Evolutionary conservation across 140 eudicot species (phyloP), one percentile per base, ranked within the genome.

Genomic region (Senecio squalidus): DNA sequence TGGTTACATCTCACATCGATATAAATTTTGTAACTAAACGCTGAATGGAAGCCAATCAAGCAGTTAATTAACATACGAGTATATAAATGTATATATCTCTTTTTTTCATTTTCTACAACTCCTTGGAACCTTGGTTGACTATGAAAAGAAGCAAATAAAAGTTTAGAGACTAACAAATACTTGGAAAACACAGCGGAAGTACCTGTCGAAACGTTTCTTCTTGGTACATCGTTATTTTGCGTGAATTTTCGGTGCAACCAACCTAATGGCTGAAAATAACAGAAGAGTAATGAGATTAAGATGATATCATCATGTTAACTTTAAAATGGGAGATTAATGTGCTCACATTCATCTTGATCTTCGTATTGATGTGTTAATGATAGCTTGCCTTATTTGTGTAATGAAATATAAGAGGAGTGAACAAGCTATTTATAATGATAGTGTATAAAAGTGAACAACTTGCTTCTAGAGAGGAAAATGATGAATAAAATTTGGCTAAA

Each of bases 331-430:
- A 60, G 24, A 64, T 65, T 17, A 61, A 55, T 55, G 43, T 46
- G 64, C 94, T 76, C 26, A 84, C 96, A 76, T 54, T 84, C 96
- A 88, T 88, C 59, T 53, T 76, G 80, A 77, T 64, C 67, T 62
- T 69, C 28, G 52, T 63, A 11, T 40, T 29, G 45, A 60, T 66
- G 46, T 17, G 52, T 67, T 36, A 52, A 38, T 40, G 38, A 20
- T 53, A 59, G 55, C 61, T 58, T 60, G 62, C 23, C 47, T 43
- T 55, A 28, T 27, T 36, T 33, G 30, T 31, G 54, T 34, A 66
- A 59, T 62, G 62, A 51, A 25, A 60, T 54, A 13, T 23, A 34
- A 55, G 46, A 56, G n/a, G 27, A 59, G 15, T 39, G 38, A 43
- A n/a, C 14, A n/a, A 61, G 64, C 50, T 72, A 77, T 64, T 72